Evolutionary conservation across 2,329 filamentous ascomycete species (phyloP).

Genomic region (Nothomitra cinnamomea): DNA sequence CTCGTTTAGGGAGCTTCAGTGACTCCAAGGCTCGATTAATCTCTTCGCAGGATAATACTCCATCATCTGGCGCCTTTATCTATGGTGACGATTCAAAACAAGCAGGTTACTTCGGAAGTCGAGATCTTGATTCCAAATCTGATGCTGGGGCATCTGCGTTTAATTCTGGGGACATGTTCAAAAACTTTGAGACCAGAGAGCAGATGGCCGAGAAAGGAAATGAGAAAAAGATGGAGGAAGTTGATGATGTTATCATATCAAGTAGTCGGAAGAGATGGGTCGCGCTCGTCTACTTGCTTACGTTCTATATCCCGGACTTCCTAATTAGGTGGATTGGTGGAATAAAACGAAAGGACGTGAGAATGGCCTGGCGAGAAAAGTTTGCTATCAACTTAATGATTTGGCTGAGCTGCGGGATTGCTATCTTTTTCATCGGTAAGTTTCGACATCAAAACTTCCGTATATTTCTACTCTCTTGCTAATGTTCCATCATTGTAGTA

Average conservation of each 20-base stretch:
- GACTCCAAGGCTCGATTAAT: constrained; percentile 41
- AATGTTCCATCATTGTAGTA: constrained; percentile 26
- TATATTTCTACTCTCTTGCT: not conserved
- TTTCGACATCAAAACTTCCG: not conserved
- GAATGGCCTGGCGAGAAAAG: constrained; percentile 91
- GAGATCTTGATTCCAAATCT: constrained; percentile 69
- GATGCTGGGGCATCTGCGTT: constrained; percentile 87
- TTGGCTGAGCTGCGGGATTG: constrained; percentile 64
- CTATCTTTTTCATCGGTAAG: constrained; percentile 64
- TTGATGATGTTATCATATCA: constrained; percentile 68
- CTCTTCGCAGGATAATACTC: constrained; percentile 26
- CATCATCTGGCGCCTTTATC: constrained; percentile 27
- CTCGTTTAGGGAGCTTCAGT: constrained; percentile 33
- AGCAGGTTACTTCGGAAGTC: constrained; percentile 60
- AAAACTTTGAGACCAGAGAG: constrained; percentile 82
- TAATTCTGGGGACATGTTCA: constrained; percentile 81
- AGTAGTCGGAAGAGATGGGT: constrained; percentile 81
- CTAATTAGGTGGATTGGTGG: constrained; percentile 57
- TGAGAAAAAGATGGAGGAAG: constrained; percentile 74
- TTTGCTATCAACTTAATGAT: constrained; percentile 95
- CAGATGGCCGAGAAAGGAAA: constrained; percentile 50
- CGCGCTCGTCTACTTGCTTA: constrained; percentile 64
- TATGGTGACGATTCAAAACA: constrained; percentile 56
- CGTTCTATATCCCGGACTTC: constrained; percentile 78
- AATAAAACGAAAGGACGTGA: constrained; percentile 84